Evolutionary conservation across 2,329 filamentous ascomycete genomes (phyloP), one percentile per base, ranked within the genome.

Genomic region (Pezicula radicicola): DNA sequence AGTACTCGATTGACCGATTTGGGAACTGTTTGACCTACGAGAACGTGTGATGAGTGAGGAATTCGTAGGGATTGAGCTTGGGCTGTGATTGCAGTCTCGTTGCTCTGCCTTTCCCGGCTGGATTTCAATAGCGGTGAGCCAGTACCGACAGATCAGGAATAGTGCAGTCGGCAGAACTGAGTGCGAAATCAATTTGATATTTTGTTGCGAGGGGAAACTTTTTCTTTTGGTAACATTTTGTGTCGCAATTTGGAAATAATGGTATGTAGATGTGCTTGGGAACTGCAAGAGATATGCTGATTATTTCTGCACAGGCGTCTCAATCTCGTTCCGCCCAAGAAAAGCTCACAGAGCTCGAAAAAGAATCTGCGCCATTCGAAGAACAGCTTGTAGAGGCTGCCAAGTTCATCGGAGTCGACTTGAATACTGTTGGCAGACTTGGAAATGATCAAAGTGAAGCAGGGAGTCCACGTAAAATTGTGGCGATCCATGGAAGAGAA

Each of bases 401-500:
- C 25, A 63, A 62, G 44, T 67, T 68, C 49, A 53, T 67, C 50
- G 63, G 63, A 30, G 49, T 60, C 28, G 55, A 63, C 48, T 50
- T 68, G 39, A 53, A 62, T 27, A 56, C 46, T 21, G 55, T 55
- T 47, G 59, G 50, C 30, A 56, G 49, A 54, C 45, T 43, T 10
- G 21, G 21, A 12, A 39, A 49, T 10, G 41, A 51, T 50, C 44
- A 8, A 19, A 35, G 13, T 36, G 39, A 47, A 19, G 48, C 28
- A 25, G 39, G 41, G 6, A 51, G 53, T 13, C 19, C n/a, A 30
- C 41, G 21, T 9, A 51, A 47, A 41, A 9, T 40, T 43, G 12
- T 21, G 16, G n/a, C 41, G 12, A 68, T 62, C 52, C 62, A 65
- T 57, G 66, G 61, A 27, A 78, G 80, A 62, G 80, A 83, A 61